phyloP scores from a whole-genome alignment of 2,329 filamentous ascomycete species.

The Geosmithia morbida region DNA sequence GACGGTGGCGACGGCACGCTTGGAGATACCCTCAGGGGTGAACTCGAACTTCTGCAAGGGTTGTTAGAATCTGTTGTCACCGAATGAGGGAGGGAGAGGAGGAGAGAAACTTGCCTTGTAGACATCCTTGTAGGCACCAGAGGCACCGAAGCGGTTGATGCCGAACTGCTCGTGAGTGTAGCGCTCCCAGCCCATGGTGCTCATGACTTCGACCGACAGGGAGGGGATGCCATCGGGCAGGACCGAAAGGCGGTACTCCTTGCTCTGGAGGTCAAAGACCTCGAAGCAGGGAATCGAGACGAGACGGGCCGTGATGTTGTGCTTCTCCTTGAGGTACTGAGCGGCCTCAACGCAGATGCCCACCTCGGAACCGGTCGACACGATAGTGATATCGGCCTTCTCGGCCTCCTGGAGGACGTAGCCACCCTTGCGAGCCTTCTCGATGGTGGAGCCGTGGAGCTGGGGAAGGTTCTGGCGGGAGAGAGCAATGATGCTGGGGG shows the following conservation, averaged over 20 bases:
- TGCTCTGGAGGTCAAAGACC: constrained; percentile 85
- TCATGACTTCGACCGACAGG: constrained; percentile 91
- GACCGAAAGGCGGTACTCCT: constrained; percentile 89
- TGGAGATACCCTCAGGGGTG: constrained; percentile 89
- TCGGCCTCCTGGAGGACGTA: constrained; percentile 80
- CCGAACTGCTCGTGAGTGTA: constrained; percentile 99
- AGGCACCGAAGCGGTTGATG: constrained; percentile 97
- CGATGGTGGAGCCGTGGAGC: constrained; percentile 84
- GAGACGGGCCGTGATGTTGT: constrained; percentile 76
- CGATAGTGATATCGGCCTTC: constrained; percentile 73
- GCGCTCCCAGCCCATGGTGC: constrained; percentile 95
- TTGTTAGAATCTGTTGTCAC: constrained; percentile 17
- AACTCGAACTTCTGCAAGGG: constrained; percentile 86
- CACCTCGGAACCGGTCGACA: constrained; percentile 94
- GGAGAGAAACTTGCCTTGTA: constrained; percentile 57
- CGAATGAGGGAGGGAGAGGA: background rate
- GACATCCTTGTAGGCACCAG: constrained; percentile 92
- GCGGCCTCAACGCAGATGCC: constrained; percentile 84
- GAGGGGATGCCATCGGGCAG: constrained; percentile 89
- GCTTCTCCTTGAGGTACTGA: constrained; percentile 80
- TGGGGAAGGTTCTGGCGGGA: constrained; percentile 98
- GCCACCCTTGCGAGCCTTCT: constrained; percentile 84
- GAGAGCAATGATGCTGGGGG: constrained; percentile 84
- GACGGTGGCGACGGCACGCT: constrained; percentile 82
- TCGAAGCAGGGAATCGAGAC: constrained; percentile 96